Conservation (phyloP, 2,329 filamentous ascomycete species). For the Didymella glomerata region DNA sequence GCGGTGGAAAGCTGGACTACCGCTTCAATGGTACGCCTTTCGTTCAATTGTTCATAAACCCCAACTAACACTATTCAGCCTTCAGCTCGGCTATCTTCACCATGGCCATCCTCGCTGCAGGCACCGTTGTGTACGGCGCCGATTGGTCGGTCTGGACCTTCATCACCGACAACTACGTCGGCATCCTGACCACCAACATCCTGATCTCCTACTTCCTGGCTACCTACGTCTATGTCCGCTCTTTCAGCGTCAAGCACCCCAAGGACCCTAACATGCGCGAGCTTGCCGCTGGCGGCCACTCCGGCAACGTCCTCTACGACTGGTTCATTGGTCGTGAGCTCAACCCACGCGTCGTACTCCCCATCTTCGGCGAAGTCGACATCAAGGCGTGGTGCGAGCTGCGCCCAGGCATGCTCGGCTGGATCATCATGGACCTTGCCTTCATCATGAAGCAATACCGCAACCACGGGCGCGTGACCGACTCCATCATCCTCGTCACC, state of each 20-base stretch:
- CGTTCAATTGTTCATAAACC: background rate
- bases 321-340: conserved; percentile 97
- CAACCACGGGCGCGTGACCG: conserved; percentile 81
- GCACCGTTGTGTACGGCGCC: conserved; percentile 78
- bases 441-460: conserved; percentile 90
- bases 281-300: conserved; percentile 81
- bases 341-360: conserved; percentile 83
- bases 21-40: conserved; percentile 67
- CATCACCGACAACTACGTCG: conserved; percentile 88
- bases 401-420: conserved; percentile 89
- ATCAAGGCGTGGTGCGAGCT: conserved; percentile 91
- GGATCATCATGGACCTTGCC: conserved; percentile 84
- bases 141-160: conserved; percentile 91
- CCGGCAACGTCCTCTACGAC: conserved; percentile 88
- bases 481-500: conserved; percentile 83
- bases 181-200: conserved; percentile 84
- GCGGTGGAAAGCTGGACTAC: conserved; percentile 80
- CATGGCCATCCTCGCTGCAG: conserved; percentile 73
- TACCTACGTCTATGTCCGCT: conserved; percentile 80
- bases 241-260: conserved; percentile 78
- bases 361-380: conserved; percentile 83
- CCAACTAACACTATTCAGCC: conserved; percentile 60
- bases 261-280: conserved; percentile 76
- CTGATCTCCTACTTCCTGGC: conserved; percentile 77
- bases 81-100: conserved; percentile 79